Evolutionary conservation across 768 basidiomycete genomes (phyloP), one percentile per base, ranked within the genome.

Genomic region (Hericium rajendrae): DNA sequence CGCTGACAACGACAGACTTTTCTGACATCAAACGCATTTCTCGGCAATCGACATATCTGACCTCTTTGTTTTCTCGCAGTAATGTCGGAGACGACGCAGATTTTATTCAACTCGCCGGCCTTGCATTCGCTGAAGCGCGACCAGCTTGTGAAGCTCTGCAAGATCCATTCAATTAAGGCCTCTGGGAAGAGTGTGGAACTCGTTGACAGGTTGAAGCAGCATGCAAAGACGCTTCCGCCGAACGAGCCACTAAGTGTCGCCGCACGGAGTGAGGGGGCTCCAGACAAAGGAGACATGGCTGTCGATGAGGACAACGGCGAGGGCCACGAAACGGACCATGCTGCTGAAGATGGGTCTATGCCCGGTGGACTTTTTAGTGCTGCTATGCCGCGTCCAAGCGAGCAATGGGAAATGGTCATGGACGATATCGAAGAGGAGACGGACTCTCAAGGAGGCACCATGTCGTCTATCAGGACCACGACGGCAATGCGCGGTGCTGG

Each of bases 321-420:
- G 62, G 49, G 24, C 49, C 22, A 9, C 18, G 49, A 50, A 24
- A 32, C 8, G 8, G 24, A 24, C 6, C 18, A n/a, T 18, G 49
- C 9, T 6, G 24, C 15, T 20, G 66, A 22, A 63, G 60, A 43
- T 59, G 37, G 43, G 58, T 9, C 58, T 57, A 28, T 55, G 55
- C 18, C 59, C 51, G 40, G 57, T 56, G 28, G 4, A 32, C 8
- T 32, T 32, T 39, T 38, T 26, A 24, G 53, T 26, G 24, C 32
- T 10, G 18, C 40, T 40, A 65, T 74, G 58, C 72, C 82, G 10
- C 77, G 86, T 46, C 85, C 86, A 0, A 88, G 87, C 65, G 86
- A 88, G 64, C 84, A 86, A 63, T 91, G 91, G 88, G 87, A 89
- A 66, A 73, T 91, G 58, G 81, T 91, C n/a, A 90, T 91, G 84